These are phyloP conservation scores for Boletellus ananas DNA, from an alignment of 768 basidiomycete species.

Conservation along the genomic window DNA sequence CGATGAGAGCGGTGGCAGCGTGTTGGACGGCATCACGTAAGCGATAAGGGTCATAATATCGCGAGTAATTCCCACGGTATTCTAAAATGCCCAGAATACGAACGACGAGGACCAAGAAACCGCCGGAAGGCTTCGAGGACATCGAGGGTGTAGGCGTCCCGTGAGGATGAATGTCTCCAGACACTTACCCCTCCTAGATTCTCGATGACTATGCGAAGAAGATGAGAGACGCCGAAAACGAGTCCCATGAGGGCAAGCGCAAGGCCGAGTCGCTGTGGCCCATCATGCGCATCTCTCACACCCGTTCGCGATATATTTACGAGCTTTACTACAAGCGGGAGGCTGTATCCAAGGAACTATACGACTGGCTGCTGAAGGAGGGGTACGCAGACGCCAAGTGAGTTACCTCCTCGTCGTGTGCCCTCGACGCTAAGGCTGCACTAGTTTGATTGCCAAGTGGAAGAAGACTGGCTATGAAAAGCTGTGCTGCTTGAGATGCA, in stretches of 20 bases:
- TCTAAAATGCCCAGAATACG: slow-evolving; percentile 84
- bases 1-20: slow-evolving; percentile 15
- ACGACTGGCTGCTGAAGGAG: slow-evolving; percentile 97
- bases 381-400: slow-evolving; percentile 96
- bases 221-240: slow-evolving; percentile 99
- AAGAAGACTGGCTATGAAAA: slow-evolving; percentile 99
- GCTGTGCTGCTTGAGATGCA: slow-evolving; percentile 93
- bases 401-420: slow-evolving; percentile 29
- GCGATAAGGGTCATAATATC: not conserved
- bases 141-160: slow-evolving; percentile 63
- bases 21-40: slow-evolving; percentile 24
- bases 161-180: not conserved
- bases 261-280: slow-evolving; percentile 93
- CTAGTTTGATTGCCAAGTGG: slow-evolving; percentile 96
- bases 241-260: slow-evolving; percentile 97
- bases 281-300: slow-evolving; percentile 97
- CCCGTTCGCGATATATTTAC: slow-evolving; percentile 94
- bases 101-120: slow-evolving; percentile 88
- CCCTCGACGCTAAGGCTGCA: slow-evolving; percentile 3
- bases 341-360: slow-evolving; percentile 86
- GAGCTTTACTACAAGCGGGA: slow-evolving; percentile 99
- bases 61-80: slow-evolving; percentile 18
- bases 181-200: slow-evolving; percentile 48
- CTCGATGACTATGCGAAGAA: slow-evolving; percentile 98
- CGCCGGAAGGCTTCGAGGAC: slow-evolving; percentile 95